Evolutionary conservation across 257 asterid species (phyloP), one percentile per base, ranked within the genome.

Genomic region (Datura wrightii): DNA sequence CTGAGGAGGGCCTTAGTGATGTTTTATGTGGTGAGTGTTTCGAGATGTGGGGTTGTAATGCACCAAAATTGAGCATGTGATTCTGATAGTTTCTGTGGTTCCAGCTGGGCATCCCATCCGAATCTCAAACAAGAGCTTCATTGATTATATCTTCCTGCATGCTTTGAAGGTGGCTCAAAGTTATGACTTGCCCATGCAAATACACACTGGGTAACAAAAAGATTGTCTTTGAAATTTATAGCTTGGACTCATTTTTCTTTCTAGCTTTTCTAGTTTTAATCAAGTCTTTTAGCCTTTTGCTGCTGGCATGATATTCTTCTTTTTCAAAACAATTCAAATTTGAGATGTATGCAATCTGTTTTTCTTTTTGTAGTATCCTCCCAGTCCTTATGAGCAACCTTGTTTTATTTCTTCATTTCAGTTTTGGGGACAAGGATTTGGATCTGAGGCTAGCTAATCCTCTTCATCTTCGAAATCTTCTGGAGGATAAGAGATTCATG

Each of bases 361-460:
- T 63, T 66, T 80, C 6, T 52, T n/a, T 36, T 74, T 83, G 74
- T 87, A 36, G 56, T 34, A 44, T 72, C 80, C 80, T 5, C 80
- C 56, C 10, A n/a, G 80, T 72, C n/a, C 53, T 44, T 72, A 19
- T 44, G n/a, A 80, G 24, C 14, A 82, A 58, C 56, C 85, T 63
- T 78, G 48, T 44, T 86, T 63, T 82, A 50, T 86, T 85, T 63
- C 79, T 86, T 50, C 56, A 46, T 84, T 83, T 83, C 78, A 96
- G 99, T 80, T 96, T 96, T 53, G 99, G 98, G 72, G 99, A 94
- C 89, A 90, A 90, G 62, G 97, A 94, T 93, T 90, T 96, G 88
- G 99, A 96, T 90, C 92, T 96, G 88, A 92, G 98, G 89, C 83
- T 90, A 58, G 87, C 98, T 84, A 94, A 94, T 87, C 99, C 99